Conservation (phyloP, 331 rosid genomes). For the Acacia pycnantha region DNA sequence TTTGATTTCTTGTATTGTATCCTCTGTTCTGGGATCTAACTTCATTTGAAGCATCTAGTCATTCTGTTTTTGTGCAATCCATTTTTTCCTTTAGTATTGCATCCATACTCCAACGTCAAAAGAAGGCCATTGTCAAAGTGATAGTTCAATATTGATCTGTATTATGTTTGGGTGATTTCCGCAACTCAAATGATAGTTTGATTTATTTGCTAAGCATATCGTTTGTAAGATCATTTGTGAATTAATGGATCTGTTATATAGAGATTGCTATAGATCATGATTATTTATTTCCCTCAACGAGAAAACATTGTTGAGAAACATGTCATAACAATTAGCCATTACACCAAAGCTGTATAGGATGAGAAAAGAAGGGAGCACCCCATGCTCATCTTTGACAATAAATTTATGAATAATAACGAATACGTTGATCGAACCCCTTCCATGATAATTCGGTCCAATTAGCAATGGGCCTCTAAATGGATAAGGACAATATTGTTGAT, state of each 20-base stretch:
- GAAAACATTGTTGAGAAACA: neutral
- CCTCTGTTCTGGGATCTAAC: neutral
- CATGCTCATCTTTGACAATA: too few species aligned
- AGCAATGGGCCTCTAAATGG: neutral
- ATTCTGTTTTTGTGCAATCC: neutral
- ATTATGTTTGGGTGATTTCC: neutral
- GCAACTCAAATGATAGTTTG: neutral
- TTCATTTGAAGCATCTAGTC: neutral
- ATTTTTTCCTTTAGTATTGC: neutral
- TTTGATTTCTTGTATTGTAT: neutral
- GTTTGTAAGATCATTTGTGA: neutral
- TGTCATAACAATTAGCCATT: neutral
- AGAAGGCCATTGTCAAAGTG: too few species aligned
- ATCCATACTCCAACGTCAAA: neutral
- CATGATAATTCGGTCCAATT: neutral
- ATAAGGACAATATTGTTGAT: neutral
- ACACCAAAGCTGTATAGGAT: neutral
- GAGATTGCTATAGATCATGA: too few species aligned
- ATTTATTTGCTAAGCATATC: neutral
- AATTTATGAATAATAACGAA: neutral
- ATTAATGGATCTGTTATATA: too few species aligned
- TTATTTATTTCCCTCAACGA: neutral
- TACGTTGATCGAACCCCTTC: neutral
- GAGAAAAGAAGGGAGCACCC: neutral
- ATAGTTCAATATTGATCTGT: neutral